Conservation (phyloP, 768 basidiomycete genomes). For the Russula earlei region DNA sequence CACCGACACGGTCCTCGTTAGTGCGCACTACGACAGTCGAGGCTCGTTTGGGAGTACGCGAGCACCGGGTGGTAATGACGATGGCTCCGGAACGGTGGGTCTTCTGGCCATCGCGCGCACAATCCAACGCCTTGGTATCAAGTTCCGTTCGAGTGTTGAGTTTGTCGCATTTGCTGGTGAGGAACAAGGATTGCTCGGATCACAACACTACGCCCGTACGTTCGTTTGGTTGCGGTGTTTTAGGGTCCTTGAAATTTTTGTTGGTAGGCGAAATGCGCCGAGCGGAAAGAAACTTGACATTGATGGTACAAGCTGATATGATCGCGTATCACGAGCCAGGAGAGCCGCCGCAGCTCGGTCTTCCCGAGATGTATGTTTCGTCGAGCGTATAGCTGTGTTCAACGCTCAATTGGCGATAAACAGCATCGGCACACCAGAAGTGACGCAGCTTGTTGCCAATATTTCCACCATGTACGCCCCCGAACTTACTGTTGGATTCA, state of each 20-base stretch:
- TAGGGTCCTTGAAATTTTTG: neutral
- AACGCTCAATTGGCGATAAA: neutral
- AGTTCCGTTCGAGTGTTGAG: constrained; percentile 69
- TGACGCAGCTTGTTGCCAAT: constrained; percentile 63
- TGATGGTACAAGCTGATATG: constrained; percentile 94
- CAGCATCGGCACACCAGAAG: constrained; percentile 75
- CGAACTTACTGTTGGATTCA: constrained; percentile 61
- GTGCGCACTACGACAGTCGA: constrained; percentile 86
- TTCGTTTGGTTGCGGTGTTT: constrained; percentile 7
- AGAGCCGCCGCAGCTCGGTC: constrained; percentile 77
- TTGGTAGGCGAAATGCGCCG: constrained; percentile 46
- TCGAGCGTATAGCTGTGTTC: neutral
- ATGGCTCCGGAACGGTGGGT: constrained; percentile 56
- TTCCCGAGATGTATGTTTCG: constrained; percentile 53
- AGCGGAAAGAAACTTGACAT: constrained; percentile 52
- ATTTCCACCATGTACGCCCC: constrained; percentile 74
- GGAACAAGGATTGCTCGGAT: constrained; percentile 82
- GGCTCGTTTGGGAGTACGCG: constrained; percentile 75
- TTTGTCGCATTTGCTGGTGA: constrained; percentile 84
- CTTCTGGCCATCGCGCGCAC: constrained; percentile 74
- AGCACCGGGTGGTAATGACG: constrained; percentile 58
- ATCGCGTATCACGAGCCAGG: constrained; percentile 69
- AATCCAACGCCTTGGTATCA: constrained; percentile 55
- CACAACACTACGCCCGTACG: constrained; percentile 70
- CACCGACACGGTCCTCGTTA: constrained; percentile 59